Conservation (phyloP, 768 basidiomycete species). For the Suillus tomentosus region DNA sequence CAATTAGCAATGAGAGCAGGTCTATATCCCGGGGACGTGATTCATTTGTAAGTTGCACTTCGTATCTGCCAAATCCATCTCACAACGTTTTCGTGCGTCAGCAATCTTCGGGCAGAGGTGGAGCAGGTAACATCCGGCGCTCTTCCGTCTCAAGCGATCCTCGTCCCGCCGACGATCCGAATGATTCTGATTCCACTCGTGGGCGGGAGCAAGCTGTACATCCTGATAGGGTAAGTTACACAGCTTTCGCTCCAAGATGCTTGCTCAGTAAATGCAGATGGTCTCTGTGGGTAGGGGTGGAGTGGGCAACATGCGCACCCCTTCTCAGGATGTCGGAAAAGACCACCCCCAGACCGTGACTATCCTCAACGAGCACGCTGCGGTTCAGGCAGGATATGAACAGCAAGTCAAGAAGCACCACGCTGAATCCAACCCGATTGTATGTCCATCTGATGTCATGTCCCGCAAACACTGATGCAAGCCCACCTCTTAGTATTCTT, state of each 20-base stretch:
- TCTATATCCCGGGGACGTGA: conserved; percentile 64
- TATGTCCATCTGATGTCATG: conserved; percentile 28
- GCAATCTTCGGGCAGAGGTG: conserved; percentile 68
- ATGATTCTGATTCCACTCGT: conserved; percentile 55
- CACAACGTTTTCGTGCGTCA: conserved; percentile 20
- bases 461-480: conserved; percentile 5
- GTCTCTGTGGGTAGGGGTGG: conserved; percentile 77
- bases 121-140: conserved; percentile 64
- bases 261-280: conserved; percentile 29
- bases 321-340: conserved; percentile 53
- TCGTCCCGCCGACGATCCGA: conserved; percentile 46
- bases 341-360: conserved; percentile 25
- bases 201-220: conserved; percentile 58
- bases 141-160: conserved; percentile 47
- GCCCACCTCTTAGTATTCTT: conserved; percentile 47
- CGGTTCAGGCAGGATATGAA: conserved; percentile 26
- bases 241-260: conserved; percentile 1
- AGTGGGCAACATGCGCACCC: conserved; percentile 81
- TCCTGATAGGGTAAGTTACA: conserved; percentile 37
- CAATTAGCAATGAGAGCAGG: conserved; percentile 35
- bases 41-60: conserved; percentile 45
- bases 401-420: conserved; percentile 27
- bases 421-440: conserved; percentile 34
- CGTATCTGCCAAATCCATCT: conserved; percentile 6
- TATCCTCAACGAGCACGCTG: conserved; percentile 30